A percentile compares a stretch with the other conserved stretches of the same genome.
Conservation (phyloP, 805 yeast genomes). For the Candida oleophila region DNA sequence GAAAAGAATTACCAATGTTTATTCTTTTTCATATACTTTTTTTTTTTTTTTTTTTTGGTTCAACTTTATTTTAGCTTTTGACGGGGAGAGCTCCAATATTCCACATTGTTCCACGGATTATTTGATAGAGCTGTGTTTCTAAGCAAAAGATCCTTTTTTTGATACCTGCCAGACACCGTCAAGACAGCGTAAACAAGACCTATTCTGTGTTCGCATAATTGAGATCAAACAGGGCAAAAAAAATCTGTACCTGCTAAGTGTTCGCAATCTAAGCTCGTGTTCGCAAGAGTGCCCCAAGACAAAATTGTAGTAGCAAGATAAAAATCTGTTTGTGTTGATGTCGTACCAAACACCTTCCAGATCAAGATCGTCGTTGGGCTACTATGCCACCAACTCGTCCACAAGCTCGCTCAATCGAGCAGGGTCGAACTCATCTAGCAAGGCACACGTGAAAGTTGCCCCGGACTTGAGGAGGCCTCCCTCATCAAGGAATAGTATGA, state of each 20-base stretch:
- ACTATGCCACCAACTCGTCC: conserved; percentile 8
- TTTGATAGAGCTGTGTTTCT: not conserved
- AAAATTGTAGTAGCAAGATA: no score
- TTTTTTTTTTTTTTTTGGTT: conserved; percentile 1
- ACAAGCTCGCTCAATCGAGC: conserved; percentile 6
- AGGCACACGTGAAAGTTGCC: conserved; percentile 9
- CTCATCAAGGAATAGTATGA: conserved; percentile 26
- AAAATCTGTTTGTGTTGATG: conserved; percentile 8
- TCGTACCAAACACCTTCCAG: conserved; percentile 25
- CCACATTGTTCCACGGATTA: not conserved
- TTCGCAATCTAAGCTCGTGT: no score
- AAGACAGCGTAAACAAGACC: not conserved
- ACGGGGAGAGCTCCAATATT: conserved; percentile 2
- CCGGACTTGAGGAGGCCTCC: conserved; percentile 29
- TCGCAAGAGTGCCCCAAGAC: no score
- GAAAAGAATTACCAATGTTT: not conserved
- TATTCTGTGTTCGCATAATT: not conserved
- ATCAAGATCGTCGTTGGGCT: conserved; percentile 25
- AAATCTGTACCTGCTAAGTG: no score
- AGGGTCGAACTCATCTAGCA: conserved; percentile 1
- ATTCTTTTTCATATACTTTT: not conserved
- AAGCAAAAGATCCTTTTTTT: not conserved
- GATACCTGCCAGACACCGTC: not conserved
- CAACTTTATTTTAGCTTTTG: conserved; percentile 4
- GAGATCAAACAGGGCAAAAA: no score